A percentile compares a stretch with the other conserved stretches of the same genome.
Conservation (phyloP, 2,329 filamentous ascomycete species). For the Sporothrix schenckii region DNA sequence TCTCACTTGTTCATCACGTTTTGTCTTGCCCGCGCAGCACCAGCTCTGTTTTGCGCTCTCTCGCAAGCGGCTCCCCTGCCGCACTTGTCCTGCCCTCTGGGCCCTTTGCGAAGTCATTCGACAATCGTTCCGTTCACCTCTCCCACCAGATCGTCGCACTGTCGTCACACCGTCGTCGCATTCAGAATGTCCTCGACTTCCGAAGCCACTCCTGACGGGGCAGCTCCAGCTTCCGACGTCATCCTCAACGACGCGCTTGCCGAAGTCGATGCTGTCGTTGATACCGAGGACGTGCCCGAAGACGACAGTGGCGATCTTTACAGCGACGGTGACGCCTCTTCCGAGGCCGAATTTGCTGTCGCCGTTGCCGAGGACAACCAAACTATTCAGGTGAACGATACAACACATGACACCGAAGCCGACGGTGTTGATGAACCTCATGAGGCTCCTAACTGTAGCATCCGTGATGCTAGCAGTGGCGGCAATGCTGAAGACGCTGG, state of each 20-base stretch:
- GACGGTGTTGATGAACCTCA: not conserved
- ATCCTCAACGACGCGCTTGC: slow-evolving; percentile 29
- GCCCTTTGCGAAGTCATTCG: not conserved
- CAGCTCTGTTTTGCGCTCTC: not conserved
- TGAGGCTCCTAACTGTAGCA: not conserved
- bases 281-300: slow-evolving; percentile 47
- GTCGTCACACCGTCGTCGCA: not conserved
- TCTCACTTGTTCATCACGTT: not conserved
- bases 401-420: slow-evolving; percentile 31
- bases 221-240: slow-evolving; percentile 22
- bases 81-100: not conserved
- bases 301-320: slow-evolving; percentile 55
- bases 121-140: not conserved
- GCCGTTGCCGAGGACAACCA: not conserved
- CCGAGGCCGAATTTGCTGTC: not conserved
- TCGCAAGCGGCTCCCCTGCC: slow-evolving; percentile 1
- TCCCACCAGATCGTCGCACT: not conserved
- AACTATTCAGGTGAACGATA: not conserved
- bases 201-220: slow-evolving; percentile 27
- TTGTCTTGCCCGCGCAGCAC: not conserved
- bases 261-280: slow-evolving; percentile 34
- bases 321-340: slow-evolving; percentile 44
- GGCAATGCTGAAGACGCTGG: slow-evolving; percentile 32
- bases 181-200: slow-evolving; percentile 24
- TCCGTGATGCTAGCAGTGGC: not conserved